These are phyloP conservation scores for Corniculantispora saksenae DNA, from an alignment of 2,329 filamentous ascomycete species.

Conservation along the genomic window DNA sequence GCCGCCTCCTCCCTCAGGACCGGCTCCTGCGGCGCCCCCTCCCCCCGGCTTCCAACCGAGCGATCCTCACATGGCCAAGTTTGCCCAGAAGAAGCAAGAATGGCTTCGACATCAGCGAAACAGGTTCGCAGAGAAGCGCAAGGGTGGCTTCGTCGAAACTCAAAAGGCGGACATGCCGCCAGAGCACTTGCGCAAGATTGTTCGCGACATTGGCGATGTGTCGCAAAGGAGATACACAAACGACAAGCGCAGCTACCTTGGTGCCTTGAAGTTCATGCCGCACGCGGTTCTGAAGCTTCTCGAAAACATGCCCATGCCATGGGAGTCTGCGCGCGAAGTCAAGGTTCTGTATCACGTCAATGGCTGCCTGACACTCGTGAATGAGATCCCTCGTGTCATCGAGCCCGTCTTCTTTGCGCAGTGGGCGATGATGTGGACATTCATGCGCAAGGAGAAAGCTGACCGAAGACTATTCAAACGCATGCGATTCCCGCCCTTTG, in stretches of 20 bases:
- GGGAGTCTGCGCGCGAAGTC: slow-evolving; percentile 94
- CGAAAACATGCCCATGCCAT: slow-evolving; percentile 99
- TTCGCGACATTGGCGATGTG: slow-evolving; percentile 97
- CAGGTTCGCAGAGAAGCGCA: slow-evolving; percentile 94
- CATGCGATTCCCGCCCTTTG: slow-evolving; percentile 98
- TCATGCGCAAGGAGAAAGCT: slow-evolving; percentile 97
- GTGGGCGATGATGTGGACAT: slow-evolving; percentile 99
- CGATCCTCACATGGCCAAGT: slow-evolving; percentile 87
- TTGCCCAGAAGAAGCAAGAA: slow-evolving; percentile 98
- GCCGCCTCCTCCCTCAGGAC: slow-evolving; percentile 57
- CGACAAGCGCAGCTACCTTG: slow-evolving; percentile 96
- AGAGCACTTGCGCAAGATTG: slow-evolving; percentile 96
- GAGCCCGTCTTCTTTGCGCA: slow-evolving; percentile 97
- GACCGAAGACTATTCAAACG: slow-evolving; percentile 95
- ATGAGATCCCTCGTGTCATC: slow-evolving; percentile 94
- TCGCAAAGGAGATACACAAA: slow-evolving; percentile 99
- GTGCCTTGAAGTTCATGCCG: slow-evolving; percentile 98
- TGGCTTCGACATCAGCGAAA: slow-evolving; percentile 91
- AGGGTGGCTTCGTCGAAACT: slow-evolving; percentile 93
- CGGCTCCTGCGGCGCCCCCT: slow-evolving; percentile 69
- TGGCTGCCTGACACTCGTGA: slow-evolving; percentile 93
- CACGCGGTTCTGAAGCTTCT: slow-evolving; percentile 95
- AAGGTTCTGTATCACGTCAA: slow-evolving; percentile 99
- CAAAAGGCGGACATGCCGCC: slow-evolving; percentile 99
- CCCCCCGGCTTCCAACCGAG: slow-evolving; percentile 80